Evolutionary conservation across 306 rosid species (phyloP).

Genomic region (Quercus berberidifolia): DNA sequence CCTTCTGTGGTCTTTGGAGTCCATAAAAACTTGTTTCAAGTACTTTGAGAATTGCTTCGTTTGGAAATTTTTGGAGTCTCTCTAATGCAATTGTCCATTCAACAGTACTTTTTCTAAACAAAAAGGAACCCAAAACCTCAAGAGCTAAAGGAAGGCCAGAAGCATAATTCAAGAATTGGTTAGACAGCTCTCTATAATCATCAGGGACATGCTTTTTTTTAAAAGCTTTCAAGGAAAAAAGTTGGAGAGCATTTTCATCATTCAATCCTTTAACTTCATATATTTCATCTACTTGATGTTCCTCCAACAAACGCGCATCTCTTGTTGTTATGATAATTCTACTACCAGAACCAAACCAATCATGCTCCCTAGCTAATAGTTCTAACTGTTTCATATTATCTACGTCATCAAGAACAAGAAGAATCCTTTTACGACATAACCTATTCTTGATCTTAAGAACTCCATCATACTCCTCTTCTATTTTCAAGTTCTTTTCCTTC

Average conservation of each 20-base stretch:
- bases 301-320: neutral
- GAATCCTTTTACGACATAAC: neutral
- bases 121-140: too few species aligned
- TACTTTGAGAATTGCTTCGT: too few species aligned
- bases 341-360: neutral
- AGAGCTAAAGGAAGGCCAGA: too few species aligned
- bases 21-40: too few species aligned
- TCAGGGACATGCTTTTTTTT: neutral
- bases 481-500: neutral
- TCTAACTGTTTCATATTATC: neutral
- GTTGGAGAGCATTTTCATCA: neutral
- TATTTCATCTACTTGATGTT: neutral
- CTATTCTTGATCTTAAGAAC: neutral
- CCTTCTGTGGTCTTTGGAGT: too few species aligned
- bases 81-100: too few species aligned
- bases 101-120: too few species aligned
- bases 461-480: neutral
- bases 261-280: neutral
- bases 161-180: too few species aligned
- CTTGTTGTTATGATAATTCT: conserved; percentile 3
- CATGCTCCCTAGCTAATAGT: neutral
- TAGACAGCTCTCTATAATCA: too few species aligned
- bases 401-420: neutral
- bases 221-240: neutral
- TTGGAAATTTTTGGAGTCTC: too few species aligned